A percentile compares a stretch with the other conserved stretches of the same genome.
These are phyloP conservation scores for Talaromyces piceae DNA, from an alignment of 2,329 filamentous ascomycete species.

Conservation along the genomic window DNA sequence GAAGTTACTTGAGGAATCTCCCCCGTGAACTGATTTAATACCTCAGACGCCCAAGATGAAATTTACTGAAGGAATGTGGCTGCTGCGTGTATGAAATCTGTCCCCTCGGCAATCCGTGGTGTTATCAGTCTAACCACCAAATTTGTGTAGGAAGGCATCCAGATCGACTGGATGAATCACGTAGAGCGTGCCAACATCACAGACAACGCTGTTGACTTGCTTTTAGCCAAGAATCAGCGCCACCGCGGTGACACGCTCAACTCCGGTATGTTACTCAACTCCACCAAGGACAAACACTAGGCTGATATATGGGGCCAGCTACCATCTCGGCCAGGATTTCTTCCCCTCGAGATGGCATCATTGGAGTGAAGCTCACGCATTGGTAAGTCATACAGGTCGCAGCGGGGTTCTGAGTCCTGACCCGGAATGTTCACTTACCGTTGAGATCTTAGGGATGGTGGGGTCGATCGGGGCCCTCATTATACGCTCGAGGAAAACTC, in stretches of 20 bases:
- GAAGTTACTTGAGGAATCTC: not conserved
- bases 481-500: constrained; percentile 22
- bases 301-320: constrained; percentile 15
- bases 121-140: not conserved
- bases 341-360: constrained; percentile 29
- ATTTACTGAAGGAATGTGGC: not conserved
- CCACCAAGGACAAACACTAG: not conserved
- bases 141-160: not conserved
- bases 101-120: not conserved
- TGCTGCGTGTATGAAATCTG: not conserved
- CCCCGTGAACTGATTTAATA: not conserved
- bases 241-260: constrained; percentile 34
- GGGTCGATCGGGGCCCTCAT: constrained; percentile 28
- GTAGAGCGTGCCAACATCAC: constrained; percentile 2
- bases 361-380: constrained; percentile 31
- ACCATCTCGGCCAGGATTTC: constrained; percentile 27
- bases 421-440: constrained; percentile 1
- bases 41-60: not conserved
- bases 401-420: not conserved
- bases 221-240: constrained; percentile 30
- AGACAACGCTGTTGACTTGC: constrained; percentile 2
- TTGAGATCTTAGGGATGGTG: constrained; percentile 23
- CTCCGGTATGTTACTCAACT: constrained; percentile 20
- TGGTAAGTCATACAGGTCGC: constrained; percentile 18
- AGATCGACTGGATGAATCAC: constrained; percentile 1